These are phyloP conservation scores for Pseudocercospora pini-densiflorae DNA, from an alignment of 2,329 filamentous ascomycete genomes.

Conservation along the genomic window DNA sequence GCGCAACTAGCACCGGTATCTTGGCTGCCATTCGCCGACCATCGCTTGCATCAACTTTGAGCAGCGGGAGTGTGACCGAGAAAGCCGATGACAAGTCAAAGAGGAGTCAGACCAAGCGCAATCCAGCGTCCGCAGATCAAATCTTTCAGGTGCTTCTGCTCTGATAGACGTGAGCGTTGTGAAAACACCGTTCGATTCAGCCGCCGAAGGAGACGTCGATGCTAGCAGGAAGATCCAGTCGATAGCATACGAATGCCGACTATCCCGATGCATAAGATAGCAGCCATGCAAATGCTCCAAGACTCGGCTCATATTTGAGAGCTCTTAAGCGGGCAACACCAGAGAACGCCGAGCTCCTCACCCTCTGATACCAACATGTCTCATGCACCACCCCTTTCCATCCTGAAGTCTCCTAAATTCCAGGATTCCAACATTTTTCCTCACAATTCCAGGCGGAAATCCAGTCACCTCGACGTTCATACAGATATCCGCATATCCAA, in stretches of 20 bases:
- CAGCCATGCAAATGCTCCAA: not conserved
- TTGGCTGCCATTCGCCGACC: conserved; percentile 3
- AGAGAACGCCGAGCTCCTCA: not conserved
- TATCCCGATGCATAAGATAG: not conserved
- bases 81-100: not conserved
- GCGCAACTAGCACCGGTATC: not conserved
- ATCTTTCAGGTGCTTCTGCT: conserved; percentile 3
- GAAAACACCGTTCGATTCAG: not conserved
- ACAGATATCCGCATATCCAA: not conserved
- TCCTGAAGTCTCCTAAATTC: not conserved
- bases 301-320: not conserved
- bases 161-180: not conserved
- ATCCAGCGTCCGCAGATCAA: not conserved
- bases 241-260: not conserved
- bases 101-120: not conserved
- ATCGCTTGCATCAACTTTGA: not conserved
- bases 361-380: not conserved
- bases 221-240: too few relatives aligned
- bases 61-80: not conserved
- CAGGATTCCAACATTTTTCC: not conserved
- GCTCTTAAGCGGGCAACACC: not conserved
- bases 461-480: conserved; percentile 1
- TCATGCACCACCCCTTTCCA: conserved; percentile 1
- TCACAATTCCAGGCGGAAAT: not conserved
- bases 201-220: not conserved